phyloP scores from a whole-genome alignment of 108 stramenopile genomes.

The Cylindrotheca closterium region DNA sequence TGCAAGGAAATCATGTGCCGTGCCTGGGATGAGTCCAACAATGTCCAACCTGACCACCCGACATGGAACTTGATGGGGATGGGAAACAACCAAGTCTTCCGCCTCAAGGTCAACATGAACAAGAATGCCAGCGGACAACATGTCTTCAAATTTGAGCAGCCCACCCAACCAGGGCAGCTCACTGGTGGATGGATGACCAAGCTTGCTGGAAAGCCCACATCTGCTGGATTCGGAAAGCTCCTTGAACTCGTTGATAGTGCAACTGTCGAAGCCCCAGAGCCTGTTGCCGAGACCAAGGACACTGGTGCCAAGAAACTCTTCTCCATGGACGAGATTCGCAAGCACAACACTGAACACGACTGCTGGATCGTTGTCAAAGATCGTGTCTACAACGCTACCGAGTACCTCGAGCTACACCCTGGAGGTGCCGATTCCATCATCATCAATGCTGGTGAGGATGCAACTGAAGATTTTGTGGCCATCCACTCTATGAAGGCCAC shows the following conservation, averaged over 20 bases:
- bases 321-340: slow-evolving; percentile 81
- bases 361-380: slow-evolving; percentile 94
- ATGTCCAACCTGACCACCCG: slow-evolving; percentile 84
- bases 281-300: slow-evolving; percentile 34
- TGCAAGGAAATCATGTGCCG: slow-evolving; percentile 91
- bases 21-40: slow-evolving; percentile 95
- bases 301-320: slow-evolving; percentile 61
- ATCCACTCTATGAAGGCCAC: slow-evolving; percentile 94
- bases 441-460: slow-evolving; percentile 93
- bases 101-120: slow-evolving; percentile 87
- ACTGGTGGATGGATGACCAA: slow-evolving; percentile 96
- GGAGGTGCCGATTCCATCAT: slow-evolving; percentile 92
- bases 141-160: slow-evolving; percentile 93
- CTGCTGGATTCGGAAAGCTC: slow-evolving; percentile 77
- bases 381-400: slow-evolving; percentile 91
- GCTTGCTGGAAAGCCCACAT: slow-evolving; percentile 67
- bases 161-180: slow-evolving; percentile 91
- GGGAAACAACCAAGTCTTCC: slow-evolving; percentile 97
- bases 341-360: slow-evolving; percentile 91
- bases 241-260: slow-evolving; percentile 53
- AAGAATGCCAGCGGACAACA: slow-evolving; percentile 57
- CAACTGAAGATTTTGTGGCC: slow-evolving; percentile 96
- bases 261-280: slow-evolving; percentile 35
- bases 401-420: slow-evolving; percentile 94
- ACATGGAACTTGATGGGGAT: slow-evolving; percentile 99